Percentiles rank a stretch among this genome's conserved stretches.
These are phyloP conservation scores for Cryptococcus maquisensis DNA, from an alignment of 1,284 basidiomycete species.

Conservation along the genomic window DNA sequence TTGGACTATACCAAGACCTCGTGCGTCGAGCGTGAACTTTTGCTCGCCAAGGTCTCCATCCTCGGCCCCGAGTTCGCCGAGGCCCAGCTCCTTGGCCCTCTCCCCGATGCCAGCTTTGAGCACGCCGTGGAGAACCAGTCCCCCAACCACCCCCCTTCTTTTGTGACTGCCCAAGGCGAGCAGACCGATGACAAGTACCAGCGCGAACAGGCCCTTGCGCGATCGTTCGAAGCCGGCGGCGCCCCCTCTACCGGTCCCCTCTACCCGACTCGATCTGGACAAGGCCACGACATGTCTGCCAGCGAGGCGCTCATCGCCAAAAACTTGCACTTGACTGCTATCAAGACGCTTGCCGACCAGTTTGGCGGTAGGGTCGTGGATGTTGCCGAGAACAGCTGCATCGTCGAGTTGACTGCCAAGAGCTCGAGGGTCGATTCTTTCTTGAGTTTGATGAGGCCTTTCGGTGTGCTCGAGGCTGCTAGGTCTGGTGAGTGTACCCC, in stretches of 20 bases:
- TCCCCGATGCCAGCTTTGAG: slow-evolving; percentile 62
- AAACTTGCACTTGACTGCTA: slow-evolving; percentile 81
- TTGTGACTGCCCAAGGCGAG: slow-evolving; percentile 24
- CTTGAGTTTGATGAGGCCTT: slow-evolving; percentile 85
- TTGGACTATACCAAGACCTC: slow-evolving; percentile 90
- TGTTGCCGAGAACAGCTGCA: slow-evolving; percentile 87
- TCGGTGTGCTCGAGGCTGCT: slow-evolving; percentile 90
- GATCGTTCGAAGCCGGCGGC: slow-evolving; percentile 62
- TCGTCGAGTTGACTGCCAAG: slow-evolving; percentile 93
- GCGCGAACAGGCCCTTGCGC: slow-evolving; percentile 64
- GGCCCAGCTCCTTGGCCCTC: slow-evolving; percentile 58
- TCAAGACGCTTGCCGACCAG: slow-evolving; percentile 78
- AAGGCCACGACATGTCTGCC: slow-evolving; percentile 34
- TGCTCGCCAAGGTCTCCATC: slow-evolving; percentile 89
- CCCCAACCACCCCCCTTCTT: slow-evolving; percentile 25
- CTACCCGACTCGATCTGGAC: slow-evolving; percentile 41
- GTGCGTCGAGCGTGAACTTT: slow-evolving; percentile 79
- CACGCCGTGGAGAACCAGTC: slow-evolving; percentile 24
- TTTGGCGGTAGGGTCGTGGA: slow-evolving; percentile 94
- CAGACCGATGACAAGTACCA: slow-evolving; percentile 56
- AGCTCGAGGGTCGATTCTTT: slow-evolving; percentile 88
- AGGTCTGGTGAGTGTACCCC: slow-evolving; percentile 65
- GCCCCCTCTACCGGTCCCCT: slow-evolving; percentile 16
- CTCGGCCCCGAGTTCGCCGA: slow-evolving; percentile 96
- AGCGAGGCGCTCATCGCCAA: slow-evolving; percentile 83